These are phyloP conservation scores for Tetratostichococcus sp. DNA, from an alignment of 139 green algal species.

Conservation along the genomic window DNA sequence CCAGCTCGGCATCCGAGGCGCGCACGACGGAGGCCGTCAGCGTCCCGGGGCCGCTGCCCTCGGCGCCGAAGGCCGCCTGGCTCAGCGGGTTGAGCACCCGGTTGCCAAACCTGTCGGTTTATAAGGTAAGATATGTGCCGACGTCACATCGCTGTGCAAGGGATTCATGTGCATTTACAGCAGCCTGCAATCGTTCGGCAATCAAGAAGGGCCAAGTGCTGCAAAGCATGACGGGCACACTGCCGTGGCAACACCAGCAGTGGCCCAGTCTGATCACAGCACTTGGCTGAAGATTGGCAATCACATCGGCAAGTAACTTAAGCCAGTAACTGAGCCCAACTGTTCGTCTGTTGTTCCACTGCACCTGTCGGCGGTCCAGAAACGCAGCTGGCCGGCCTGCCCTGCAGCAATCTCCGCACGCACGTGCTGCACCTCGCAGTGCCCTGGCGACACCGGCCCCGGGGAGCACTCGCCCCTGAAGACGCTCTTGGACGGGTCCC, in stretches of 20 bases:
- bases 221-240: too few relatives aligned
- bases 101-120: neutral
- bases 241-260: too few relatives aligned
- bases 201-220: too few relatives aligned
- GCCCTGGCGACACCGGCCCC: neutral
- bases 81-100: neutral
- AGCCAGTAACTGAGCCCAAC: too few relatives aligned
- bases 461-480: constrained; percentile 6
- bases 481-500: neutral
- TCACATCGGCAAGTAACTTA: too few relatives aligned
- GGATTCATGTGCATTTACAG: too few relatives aligned
- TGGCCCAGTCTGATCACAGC: too few relatives aligned
- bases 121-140: neutral
- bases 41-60: neutral
- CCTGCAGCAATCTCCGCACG: neutral
- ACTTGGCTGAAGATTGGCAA: too few relatives aligned
- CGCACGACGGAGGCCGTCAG: neutral
- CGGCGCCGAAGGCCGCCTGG: neutral
- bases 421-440: constrained; percentile 2
- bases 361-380: constrained; percentile 10
- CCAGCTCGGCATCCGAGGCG: neutral
- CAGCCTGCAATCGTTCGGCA: neutral
- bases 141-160: neutral
- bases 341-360: too few relatives aligned
- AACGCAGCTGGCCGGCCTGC: neutral